Evolutionary conservation across 306 rosid species (phyloP).

Genomic region (Cucurbita argyrosperma): DNA sequence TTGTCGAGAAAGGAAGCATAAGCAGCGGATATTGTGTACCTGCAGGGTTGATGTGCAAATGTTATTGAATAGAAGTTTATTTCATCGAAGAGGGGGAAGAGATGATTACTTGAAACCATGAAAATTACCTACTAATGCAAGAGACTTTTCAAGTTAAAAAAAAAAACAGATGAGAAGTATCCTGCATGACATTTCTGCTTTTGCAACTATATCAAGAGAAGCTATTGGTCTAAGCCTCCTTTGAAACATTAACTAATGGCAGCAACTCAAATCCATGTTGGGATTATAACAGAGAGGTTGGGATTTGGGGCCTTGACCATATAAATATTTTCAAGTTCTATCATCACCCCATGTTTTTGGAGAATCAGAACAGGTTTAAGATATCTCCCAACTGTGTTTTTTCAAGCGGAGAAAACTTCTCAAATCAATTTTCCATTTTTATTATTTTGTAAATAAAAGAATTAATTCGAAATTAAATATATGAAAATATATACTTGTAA

Average conservation of each 20-base stretch:
- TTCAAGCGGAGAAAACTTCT: background rate
- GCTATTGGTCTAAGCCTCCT: background rate
- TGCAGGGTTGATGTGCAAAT: slow-evolving; percentile 14
- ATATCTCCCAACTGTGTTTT: background rate
- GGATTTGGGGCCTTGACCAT: background rate
- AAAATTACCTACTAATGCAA: background rate
- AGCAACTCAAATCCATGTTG: background rate
- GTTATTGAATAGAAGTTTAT: background rate
- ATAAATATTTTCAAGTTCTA: background rate
- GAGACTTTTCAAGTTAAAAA: background rate
- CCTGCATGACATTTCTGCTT: background rate
- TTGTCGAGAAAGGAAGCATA: slow-evolving; percentile 69
- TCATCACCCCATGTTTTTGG: background rate
- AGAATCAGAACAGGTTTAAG: background rate
- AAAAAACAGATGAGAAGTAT: background rate
- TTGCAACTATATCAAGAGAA: background rate
- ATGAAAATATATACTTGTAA: background rate
- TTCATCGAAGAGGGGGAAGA: background rate
- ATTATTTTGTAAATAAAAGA: background rate
- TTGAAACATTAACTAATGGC: background rate
- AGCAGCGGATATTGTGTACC: slow-evolving; percentile 74
- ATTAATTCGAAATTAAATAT: background rate
- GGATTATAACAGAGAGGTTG: background rate
- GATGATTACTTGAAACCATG: background rate
- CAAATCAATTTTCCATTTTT: background rate